Evolutionary conservation across 768 basidiomycete species (phyloP), one percentile per base, ranked within the genome.

Genomic region (Kwoniella shandongensis): DNA sequence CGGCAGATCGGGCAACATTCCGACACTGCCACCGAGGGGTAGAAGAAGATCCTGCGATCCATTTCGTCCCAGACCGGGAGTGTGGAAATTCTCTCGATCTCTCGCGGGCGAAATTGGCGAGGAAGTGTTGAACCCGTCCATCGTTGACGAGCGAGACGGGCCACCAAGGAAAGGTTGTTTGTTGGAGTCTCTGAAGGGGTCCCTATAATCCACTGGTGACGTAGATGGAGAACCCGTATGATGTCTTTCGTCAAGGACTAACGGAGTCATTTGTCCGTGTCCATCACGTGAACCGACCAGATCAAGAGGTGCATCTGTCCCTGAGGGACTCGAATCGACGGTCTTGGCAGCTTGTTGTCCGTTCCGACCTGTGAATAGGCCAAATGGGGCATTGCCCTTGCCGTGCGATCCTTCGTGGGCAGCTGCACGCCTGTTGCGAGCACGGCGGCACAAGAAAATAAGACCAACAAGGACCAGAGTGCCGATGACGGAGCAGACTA

Each of bases 401-500:
- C 13, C 32, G 7, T 13, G 32, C 6, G 13, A 6, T 13, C 13
- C 32, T 32, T 44, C 62, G 25, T 30, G n/a, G n/a, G n/a, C n/a
- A n/a, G n/a, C n/a, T n/a, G n/a, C n/a, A n/a, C n/a, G n/a, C n/a
- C 59, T 25, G 1, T 30, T 27, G 10, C 59, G 46, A 10, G 48
- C 38, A 13, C 70, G 56, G 10, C 58, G 44, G 50, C 61, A 70
- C 45, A 67, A 55, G 44, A 57, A 61, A 10, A 58, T 39, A 3
- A 65, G 17, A 10, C 57, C 62, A 44, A 73, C 71, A 13, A 68
- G 44, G 1, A 59, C 23, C 4, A 73, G 51, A 1, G 71, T 73
- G 8, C 54, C 71, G 3, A 73, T 22, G 8, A 73, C 59, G 8
- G 71, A 73, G 18, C 66, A 22, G 10, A 70, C 66, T n/a, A 62